Conservation (phyloP, 1,284 basidiomycete genomes). For the Ganoderma lingzhi region DNA sequence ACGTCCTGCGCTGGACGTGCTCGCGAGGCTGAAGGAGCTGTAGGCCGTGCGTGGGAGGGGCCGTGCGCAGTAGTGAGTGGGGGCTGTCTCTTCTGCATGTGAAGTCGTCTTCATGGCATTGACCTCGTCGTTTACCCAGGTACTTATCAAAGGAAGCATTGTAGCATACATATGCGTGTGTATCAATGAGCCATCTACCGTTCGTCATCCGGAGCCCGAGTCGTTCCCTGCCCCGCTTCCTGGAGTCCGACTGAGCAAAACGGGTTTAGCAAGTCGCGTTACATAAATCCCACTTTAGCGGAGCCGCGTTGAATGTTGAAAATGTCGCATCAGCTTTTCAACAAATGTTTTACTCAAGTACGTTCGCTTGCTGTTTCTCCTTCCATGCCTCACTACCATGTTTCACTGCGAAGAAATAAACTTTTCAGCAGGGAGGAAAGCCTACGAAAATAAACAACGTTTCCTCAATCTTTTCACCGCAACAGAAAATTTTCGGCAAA, state of each 20-base stretch:
- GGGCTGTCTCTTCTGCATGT: neutral
- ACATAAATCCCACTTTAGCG: too few species aligned
- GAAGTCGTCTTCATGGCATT: neutral
- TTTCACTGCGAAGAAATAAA: too few species aligned
- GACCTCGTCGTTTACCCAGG: neutral
- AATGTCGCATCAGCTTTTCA: neutral
- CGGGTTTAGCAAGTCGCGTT: neutral
- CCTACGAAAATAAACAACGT: too few species aligned
- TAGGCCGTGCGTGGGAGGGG: neutral
- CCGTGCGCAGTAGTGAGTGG: neutral
- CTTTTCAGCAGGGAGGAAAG: too few species aligned
- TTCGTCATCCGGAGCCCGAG: neutral
- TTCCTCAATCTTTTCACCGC: too few species aligned
- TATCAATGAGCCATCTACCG: neutral
- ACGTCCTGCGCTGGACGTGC: slow-evolving; percentile 25
- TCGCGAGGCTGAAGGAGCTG: slow-evolving; percentile 16
- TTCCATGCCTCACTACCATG: neutral
- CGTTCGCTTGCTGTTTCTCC: neutral
- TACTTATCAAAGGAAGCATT: neutral
- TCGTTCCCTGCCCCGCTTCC: too few species aligned
- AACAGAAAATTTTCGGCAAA: too few species aligned
- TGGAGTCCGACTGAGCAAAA: neutral
- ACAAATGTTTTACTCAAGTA: neutral
- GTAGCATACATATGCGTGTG: neutral
- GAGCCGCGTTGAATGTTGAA: neutral